Conservation (phyloP, 176 grass and related monocot genomes). For the Oryza longistaminata region DNA sequence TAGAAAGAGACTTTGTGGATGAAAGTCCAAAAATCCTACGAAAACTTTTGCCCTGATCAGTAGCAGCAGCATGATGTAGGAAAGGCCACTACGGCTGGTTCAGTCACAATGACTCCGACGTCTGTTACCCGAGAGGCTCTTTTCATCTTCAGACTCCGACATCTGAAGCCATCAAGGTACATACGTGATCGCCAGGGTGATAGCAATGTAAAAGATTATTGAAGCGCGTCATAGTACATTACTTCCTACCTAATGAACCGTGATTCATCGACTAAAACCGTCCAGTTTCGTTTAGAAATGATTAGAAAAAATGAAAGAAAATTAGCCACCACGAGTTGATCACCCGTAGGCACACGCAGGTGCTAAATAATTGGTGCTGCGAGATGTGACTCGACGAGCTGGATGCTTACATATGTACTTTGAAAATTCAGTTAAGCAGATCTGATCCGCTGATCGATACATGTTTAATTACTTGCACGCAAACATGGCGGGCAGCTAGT, state of each 20-base stretch:
- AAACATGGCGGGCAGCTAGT: conserved; percentile 21
- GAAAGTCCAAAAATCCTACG: background rate
- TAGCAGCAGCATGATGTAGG: background rate
- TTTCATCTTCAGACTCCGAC: background rate
- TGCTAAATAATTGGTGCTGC: conserved; percentile 27
- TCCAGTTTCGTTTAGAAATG: background rate
- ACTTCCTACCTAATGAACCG: background rate
- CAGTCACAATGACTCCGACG: background rate
- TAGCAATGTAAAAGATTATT: background rate
- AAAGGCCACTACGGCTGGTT: background rate
- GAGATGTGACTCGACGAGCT: conserved; percentile 5
- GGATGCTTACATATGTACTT: conserved; percentile 3
- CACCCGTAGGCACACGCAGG: conserved; percentile 18
- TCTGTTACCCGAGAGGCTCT: background rate
- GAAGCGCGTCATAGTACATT: background rate
- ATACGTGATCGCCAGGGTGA: background rate
- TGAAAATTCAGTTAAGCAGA: background rate
- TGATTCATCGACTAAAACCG: background rate
- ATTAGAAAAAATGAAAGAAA: background rate
- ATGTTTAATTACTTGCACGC: conserved; percentile 47
- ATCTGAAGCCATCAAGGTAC: background rate
- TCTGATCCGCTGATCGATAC: conserved; percentile 32
- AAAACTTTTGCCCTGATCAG: background rate
- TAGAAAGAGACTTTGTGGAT: background rate
- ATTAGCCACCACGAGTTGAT: conserved; percentile 20